Evolutionary conservation across 257 asterid genomes (phyloP), one percentile per base, ranked within the genome.

Genomic region (Ilex asprella): DNA sequence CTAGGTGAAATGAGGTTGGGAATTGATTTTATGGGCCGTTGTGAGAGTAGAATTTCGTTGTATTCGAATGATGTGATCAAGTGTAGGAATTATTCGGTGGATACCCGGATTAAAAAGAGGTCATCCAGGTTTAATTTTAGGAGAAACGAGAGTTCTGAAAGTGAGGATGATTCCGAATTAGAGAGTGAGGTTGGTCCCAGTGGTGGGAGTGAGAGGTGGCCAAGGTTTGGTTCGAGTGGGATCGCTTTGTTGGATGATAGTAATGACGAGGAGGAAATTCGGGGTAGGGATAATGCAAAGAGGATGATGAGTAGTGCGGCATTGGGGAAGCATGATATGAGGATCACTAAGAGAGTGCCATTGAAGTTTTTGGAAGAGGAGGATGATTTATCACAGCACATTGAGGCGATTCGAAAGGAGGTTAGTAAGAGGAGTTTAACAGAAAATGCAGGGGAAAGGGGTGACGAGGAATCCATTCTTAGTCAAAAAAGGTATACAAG

Each of bases 331-430:
- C 80, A 87, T 68, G 99, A 81, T 70, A 58, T 56, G 60, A 92
- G 79, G 78, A 75, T 59, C 15, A 83, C 67, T 71, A 89, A 84
- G 74, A 80, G 95, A 39, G 79, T 83, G 72, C 96, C 91, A 0
- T 71, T 85, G 78, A 71, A 85, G 35, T 47, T 21, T 61, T 54
- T 86, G 81, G 94, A 85, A 70, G 73, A 83, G 21, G 96, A 89
- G 80, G 80, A 77, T 46, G 87, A 85, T 73, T 71, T 84, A 11
- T 82, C 97, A 0, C 66, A 65, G 77, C 84, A 80, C 21, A 84
- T 93, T 61, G 86, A 71, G 69, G 81, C 71, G 6, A 85, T 89
- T 27, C 75, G 89, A 60, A 76, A 75, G 75, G 89, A 92, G 86
- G 44, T 89, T 21, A 68, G 12, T 27, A 70, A 74, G 63, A 77